Conservation (phyloP, 805 yeast species). For the Ogataea polymorpha region DNA sequence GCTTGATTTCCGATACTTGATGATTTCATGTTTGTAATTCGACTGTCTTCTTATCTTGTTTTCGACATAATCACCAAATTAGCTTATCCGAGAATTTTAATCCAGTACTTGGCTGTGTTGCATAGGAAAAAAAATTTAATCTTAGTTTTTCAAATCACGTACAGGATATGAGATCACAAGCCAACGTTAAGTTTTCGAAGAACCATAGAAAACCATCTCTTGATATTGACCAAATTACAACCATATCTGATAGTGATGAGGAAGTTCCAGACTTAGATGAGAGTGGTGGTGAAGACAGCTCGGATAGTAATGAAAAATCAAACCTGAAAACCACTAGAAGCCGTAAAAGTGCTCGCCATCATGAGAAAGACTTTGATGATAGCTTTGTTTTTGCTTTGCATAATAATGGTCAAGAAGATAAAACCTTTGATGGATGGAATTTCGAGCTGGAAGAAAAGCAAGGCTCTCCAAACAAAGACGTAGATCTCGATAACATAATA, state of each 20-base stretch:
- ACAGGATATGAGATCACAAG: too few relatives aligned
- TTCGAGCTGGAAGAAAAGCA: conserved; percentile 51
- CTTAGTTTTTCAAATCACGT: too few relatives aligned
- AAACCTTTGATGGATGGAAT: conserved; percentile 78
- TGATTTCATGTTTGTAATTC: too few relatives aligned
- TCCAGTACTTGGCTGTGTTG: too few relatives aligned
- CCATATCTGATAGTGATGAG: conserved; percentile 75
- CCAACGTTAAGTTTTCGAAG: too few relatives aligned
- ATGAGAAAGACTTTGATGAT: conserved; percentile 57
- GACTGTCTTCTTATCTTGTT: too few relatives aligned
- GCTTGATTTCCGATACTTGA: too few relatives aligned
- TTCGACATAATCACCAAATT: too few relatives aligned
- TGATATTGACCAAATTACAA: conserved; percentile 30
- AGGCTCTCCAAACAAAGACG: conserved; percentile 43
- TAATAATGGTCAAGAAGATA: conserved; percentile 35
- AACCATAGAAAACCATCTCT: neutral
- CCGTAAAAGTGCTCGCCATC: conserved; percentile 29
- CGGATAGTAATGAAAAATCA: conserved; percentile 19
- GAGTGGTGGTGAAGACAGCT: conserved; percentile 42
- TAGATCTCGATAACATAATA: conserved; percentile 84
- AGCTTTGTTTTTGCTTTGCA: conserved; percentile 69
- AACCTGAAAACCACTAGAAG: conserved; percentile 16
- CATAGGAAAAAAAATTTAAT: too few relatives aligned
- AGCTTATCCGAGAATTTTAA: too few relatives aligned
- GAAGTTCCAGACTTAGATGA: conserved; percentile 45